Conservation (phyloP, 139 green algal species). For the Nannochloris sp. region DNA sequence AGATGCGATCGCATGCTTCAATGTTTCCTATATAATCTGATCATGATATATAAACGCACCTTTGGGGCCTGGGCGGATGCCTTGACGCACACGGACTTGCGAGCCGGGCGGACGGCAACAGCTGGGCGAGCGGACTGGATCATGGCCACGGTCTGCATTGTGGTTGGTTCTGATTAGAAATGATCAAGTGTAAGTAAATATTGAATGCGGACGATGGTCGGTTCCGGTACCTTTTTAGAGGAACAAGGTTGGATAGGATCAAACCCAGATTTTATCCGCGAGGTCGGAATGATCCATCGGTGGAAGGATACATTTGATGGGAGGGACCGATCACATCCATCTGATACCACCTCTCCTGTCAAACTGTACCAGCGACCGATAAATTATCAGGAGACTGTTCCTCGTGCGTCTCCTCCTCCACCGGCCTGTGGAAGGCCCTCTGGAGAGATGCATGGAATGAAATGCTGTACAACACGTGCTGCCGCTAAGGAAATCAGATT, state of each 20-base stretch:
- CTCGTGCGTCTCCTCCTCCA: no score
- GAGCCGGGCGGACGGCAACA: constrained; percentile 8
- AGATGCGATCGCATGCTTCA: neutral
- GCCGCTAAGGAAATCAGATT: no score
- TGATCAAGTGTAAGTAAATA: neutral
- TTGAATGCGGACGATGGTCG: no score
- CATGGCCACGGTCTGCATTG: constrained; percentile 6
- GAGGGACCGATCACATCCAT: no score
- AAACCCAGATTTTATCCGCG: constrained; percentile 1
- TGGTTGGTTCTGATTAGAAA: neutral
- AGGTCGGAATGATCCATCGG: no score
- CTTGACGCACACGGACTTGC: constrained; percentile 1
- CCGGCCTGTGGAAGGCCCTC: no score
- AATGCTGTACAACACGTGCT: no score
- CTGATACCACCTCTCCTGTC: no score
- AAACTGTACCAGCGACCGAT: no score
- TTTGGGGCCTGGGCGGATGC: neutral
- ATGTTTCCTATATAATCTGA: neutral
- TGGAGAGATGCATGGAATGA: no score
- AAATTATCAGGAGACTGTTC: no score
- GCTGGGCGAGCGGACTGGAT: constrained; percentile 1
- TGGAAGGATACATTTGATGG: no score
- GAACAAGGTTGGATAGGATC: neutral
- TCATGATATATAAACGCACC: neutral
- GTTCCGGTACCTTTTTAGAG: neutral